Percentiles rank a stretch among this genome's conserved stretches.
phyloP scores from a whole-genome alignment of 2,329 filamentous ascomycete genomes.

The Fusarium tanahbumbuense region DNA sequence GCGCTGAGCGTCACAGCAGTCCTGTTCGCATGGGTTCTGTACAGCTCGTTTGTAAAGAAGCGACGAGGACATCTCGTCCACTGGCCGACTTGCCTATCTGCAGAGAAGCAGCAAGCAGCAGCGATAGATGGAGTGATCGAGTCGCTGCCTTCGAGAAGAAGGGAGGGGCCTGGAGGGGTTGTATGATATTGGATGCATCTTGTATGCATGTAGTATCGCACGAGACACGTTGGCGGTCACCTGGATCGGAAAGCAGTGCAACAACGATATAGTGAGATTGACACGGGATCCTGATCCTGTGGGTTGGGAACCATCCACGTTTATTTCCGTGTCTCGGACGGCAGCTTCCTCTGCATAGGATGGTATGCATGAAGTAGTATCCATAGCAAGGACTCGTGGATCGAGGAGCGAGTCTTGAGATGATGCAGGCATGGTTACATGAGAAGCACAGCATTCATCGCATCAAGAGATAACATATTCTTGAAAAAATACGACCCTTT shows the following conservation, averaged over 20 bases:
- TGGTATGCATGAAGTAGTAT: background rate
- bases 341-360: constrained; percentile 14
- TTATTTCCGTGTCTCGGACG: constrained; percentile 44
- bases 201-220: constrained; percentile 22
- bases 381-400: constrained; percentile 37
- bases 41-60: constrained; percentile 48
- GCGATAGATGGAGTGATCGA: constrained; percentile 41
- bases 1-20: constrained; percentile 68
- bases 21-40: constrained; percentile 45
- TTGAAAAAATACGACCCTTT: constrained; percentile 11
- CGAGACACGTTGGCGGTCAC: constrained; percentile 45
- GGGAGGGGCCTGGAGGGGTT: constrained; percentile 37
- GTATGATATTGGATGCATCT: constrained; percentile 16
- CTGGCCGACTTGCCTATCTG: constrained; percentile 44
- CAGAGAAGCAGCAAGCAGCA: constrained; percentile 41
- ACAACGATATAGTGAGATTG: constrained; percentile 37
- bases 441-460: constrained; percentile 20
- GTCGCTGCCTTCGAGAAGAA: constrained; percentile 29
- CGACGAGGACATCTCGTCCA: constrained; percentile 52
- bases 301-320: constrained; percentile 42
- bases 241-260: constrained; percentile 41
- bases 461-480: background rate
- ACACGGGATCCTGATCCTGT: constrained; percentile 32
- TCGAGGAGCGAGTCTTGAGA: constrained; percentile 34
- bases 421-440: constrained; percentile 34